Conservation (phyloP, 257 asterid genomes). For the Lavandula angustifolia region DNA sequence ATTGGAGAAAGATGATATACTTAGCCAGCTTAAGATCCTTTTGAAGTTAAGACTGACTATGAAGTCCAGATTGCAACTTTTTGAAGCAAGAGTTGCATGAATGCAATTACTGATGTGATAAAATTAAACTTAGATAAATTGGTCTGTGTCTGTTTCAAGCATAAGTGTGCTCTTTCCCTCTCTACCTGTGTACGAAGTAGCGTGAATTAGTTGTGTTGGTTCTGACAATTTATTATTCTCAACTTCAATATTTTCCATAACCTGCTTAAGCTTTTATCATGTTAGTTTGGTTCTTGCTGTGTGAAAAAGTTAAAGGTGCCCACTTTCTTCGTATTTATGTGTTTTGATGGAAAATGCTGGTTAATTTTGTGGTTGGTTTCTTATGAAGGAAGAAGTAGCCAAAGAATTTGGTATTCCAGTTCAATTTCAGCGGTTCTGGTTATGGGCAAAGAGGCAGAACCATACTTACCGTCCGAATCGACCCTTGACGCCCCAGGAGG, state of each 20-base stretch:
- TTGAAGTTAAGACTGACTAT: conserved; percentile 1
- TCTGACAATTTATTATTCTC: neutral
- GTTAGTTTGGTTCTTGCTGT: neutral
- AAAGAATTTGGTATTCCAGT: conserved; percentile 84
- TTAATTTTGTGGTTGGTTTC: conserved; percentile 15
- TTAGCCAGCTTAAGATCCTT: neutral
- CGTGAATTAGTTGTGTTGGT: neutral
- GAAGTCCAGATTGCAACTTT: neutral
- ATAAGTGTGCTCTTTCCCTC: neutral
- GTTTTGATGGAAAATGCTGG: neutral
- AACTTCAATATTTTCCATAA: neutral
- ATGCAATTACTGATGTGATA: neutral
- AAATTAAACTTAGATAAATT: neutral
- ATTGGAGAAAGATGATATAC: neutral
- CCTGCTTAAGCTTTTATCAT: conserved; percentile 2
- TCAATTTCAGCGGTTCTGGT: conserved; percentile 89
- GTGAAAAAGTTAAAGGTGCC: neutral
- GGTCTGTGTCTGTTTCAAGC: neutral
- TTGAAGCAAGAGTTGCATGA: neutral
- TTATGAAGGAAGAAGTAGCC: conserved; percentile 87
- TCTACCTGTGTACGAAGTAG: neutral
- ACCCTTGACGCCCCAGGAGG: conserved; percentile 89
- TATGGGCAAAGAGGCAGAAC: conserved; percentile 98
- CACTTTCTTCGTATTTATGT: neutral
- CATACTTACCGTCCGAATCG: conserved; percentile 97